Base-by-base conservation (phyloP, 2,329 filamentous ascomycete species). In the Berkeleyomyces basicola region DNA sequence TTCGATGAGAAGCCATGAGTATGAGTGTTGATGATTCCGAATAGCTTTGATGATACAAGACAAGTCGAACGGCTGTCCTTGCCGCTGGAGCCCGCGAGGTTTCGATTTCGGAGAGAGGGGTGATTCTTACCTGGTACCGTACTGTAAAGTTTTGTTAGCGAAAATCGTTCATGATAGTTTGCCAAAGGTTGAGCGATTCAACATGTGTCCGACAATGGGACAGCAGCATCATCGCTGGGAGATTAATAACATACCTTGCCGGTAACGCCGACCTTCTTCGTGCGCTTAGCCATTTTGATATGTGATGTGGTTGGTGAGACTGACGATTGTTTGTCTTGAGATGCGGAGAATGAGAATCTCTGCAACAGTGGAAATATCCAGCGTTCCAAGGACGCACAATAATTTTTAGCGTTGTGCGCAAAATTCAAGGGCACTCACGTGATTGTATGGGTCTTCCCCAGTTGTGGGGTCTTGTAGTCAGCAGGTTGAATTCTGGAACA, bases 231-330 rank as follows among this genome's bases (percentile, higher is more conserved):
- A 59, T 37, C 49, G 49, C 16, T 33, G 43, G 49, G 42, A 46
- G 11, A 37, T 65, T 61, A 39, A 63, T 68, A 71, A 76, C 74
- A 66, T 73, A 76, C 74, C 61, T 65, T 65, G 62, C 67, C 89
- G 82, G 92, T 96, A 78, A 96, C 91, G 78, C 90, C 90, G 85
- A 95, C 90, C 88, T 96, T 95, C 87, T 77, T 95, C 70, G 90
- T 95, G 82, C 90, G 86, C 85, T 93, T 92, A 77, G 88, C 90
- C 88, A 93, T 93, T 79, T 85, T 90, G 82, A 77, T 78, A 49
- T 64, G 57, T 64, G 63, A 44, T 74, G 75, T 72, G 61, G 61
- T 58, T 63, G 64, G 59, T 58, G 51, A 65, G 64, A 63, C 61
- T 61, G 58, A 64, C 40, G 63, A 58, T 49, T 61, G 61, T 58